phyloP scores from a whole-genome alignment of 768 basidiomycete species.

The Tephrocybe sp. region DNA sequence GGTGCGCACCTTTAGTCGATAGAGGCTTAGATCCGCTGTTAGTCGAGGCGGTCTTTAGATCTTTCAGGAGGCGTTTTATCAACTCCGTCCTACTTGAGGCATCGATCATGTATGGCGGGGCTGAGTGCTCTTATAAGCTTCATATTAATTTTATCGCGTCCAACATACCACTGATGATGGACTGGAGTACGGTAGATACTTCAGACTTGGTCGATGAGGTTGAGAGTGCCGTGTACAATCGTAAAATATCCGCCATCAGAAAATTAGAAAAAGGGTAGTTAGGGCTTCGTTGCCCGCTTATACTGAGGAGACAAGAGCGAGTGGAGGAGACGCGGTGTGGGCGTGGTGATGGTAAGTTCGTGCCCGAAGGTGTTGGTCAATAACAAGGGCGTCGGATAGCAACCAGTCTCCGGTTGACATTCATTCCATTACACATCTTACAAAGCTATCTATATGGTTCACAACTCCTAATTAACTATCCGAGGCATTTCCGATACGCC shows the following conservation, averaged over 20 bases:
- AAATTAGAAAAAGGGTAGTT: conserved; percentile 8
- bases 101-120: conserved; percentile 49
- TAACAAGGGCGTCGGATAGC: conserved; percentile 12
- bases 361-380: conserved; percentile 9
- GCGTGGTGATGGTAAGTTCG: not conserved
- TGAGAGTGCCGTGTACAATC: conserved; percentile 48
- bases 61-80: conserved; percentile 57
- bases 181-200: conserved; percentile 46
- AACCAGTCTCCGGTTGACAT: conserved; percentile 14
- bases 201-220: conserved; percentile 45
- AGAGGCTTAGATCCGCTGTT: conserved; percentile 45
- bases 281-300: conserved; percentile 1
- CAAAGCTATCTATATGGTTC: conserved; percentile 11
- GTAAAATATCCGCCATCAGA: conserved; percentile 47
- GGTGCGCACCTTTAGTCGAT: conserved; percentile 53
- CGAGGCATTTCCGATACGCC: not conserved
- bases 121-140: conserved; percentile 15
- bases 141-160: not conserved
- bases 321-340: conserved; percentile 1
- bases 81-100: conserved; percentile 50
- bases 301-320: not conserved
- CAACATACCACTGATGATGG: conserved; percentile 48
- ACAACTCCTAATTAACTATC: not conserved
- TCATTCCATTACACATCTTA: conserved; percentile 15
- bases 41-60: conserved; percentile 42